Conservation (phyloP, 495 filamentous ascomycete species). For the Hyaloscypha hepaticicola region DNA sequence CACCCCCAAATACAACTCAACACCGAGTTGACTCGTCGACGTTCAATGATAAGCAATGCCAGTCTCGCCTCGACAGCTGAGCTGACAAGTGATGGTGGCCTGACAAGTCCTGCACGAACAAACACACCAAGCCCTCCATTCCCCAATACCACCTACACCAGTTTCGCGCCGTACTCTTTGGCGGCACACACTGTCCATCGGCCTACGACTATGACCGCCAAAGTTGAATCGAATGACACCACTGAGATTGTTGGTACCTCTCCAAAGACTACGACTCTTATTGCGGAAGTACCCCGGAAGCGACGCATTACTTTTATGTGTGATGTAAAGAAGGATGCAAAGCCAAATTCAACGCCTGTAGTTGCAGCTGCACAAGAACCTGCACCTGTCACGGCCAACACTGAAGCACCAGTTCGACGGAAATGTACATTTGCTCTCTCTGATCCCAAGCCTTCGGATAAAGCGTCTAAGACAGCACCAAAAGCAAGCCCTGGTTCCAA, state of each 20-base stretch:
- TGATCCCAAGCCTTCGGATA: conserved; percentile 23
- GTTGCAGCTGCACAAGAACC: conserved; percentile 11
- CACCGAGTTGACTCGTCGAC: conserved; percentile 49
- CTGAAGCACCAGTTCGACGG: conserved; percentile 20
- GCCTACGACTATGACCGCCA: background rate
- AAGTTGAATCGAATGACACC: background rate
- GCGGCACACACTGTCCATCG: conserved; percentile 4
- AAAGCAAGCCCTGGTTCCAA: conserved; percentile 1
- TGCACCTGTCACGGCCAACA: background rate
- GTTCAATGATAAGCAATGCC: conserved; percentile 73
- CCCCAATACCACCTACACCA: conserved; percentile 39
- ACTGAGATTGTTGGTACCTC: conserved; percentile 11
- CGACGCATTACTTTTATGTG: conserved; percentile 94
- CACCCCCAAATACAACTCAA: conserved; percentile 37
- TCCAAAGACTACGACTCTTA: conserved; percentile 31
- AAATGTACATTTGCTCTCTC: conserved; percentile 46
- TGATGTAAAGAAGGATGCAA: conserved; percentile 36
- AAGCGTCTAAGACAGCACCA: conserved; percentile 14
- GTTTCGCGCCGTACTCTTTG: conserved; percentile 29
- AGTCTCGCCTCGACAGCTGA: conserved; percentile 81
- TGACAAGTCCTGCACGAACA: conserved; percentile 87
- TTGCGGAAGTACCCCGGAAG: conserved; percentile 51
- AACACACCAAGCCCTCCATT: conserved; percentile 85
- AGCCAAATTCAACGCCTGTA: conserved; percentile 16
- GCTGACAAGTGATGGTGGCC: conserved; percentile 85